Percentiles rank a stretch among this genome's conserved stretches.
phyloP scores from a whole-genome alignment of 192 early-diverging fungal species.

The Coemansia guatemalensis region DNA sequence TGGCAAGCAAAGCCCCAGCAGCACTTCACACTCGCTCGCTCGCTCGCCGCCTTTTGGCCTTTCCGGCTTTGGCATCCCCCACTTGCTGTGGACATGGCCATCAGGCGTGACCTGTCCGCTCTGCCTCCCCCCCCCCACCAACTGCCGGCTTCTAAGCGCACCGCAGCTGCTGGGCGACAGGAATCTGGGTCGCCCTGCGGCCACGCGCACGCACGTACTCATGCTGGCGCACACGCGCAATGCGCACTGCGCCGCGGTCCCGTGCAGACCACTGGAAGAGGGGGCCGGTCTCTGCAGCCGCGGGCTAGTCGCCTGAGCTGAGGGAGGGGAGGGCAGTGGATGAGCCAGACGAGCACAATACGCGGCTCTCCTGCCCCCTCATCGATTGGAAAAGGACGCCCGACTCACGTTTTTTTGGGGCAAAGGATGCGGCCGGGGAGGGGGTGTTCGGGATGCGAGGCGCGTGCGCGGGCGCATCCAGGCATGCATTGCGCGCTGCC shows the following conservation, averaged over 20 bases:
- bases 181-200: not conserved
- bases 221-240: not conserved
- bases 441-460: not conserved
- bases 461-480: not conserved
- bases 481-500: not conserved
- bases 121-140: no score
- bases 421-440: not conserved
- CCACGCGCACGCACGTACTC: not conserved
- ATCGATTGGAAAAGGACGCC: not conserved
- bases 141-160: not conserved
- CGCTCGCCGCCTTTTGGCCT: not conserved
- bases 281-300: not conserved
- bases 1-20: not conserved
- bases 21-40: not conserved
- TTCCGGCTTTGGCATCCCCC: not conserved
- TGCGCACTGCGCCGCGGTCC: not conserved
- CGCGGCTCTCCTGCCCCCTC: not conserved
- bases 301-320: not conserved
- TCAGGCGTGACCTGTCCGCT: not conserved
- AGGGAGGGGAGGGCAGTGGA: no score
- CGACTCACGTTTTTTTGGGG: not conserved
- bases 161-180: not conserved
- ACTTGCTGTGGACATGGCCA: not conserved
- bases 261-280: not conserved
- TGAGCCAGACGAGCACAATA: not conserved